Conservation (phyloP, 805 yeast genomes). For the Lipomyces sp. region DNA sequence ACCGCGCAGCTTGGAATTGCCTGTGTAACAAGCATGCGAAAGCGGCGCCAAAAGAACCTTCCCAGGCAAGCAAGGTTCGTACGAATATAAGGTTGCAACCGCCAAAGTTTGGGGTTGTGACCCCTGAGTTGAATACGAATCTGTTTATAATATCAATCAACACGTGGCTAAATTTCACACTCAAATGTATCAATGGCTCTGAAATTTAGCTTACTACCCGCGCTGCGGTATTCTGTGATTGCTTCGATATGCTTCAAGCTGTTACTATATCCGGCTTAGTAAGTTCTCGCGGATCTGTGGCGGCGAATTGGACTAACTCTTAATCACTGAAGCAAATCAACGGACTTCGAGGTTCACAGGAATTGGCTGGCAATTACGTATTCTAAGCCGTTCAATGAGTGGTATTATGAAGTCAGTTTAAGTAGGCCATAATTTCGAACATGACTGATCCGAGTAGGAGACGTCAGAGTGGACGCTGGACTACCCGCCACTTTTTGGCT, state of each 20-base stretch:
- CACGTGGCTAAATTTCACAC: neutral
- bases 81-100: neutral
- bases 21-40: neutral
- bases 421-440: neutral
- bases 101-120: neutral
- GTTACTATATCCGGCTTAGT: conserved; percentile 76
- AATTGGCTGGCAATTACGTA: conserved; percentile 95
- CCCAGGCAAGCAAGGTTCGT: neutral
- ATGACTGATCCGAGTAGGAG: conserved; percentile 44
- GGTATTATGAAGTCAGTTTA: conserved; percentile 69
- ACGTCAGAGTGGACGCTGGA: conserved; percentile 91
- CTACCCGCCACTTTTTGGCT: conserved; percentile 97
- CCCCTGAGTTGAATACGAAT: neutral
- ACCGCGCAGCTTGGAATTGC: too few relatives aligned
- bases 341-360: conserved; percentile 96
- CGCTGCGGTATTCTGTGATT: conserved; percentile 69
- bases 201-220: conserved; percentile 43
- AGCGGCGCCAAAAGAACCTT: too few relatives aligned
- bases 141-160: neutral
- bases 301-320: neutral
- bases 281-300: conserved; percentile 37
- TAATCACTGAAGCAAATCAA: conserved; percentile 53
- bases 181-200: conserved; percentile 1
- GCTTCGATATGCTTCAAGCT: conserved; percentile 64
- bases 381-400: conserved; percentile 68